Evolutionary conservation across 202 grass and related monocot genomes (phyloP), one percentile per base, ranked within the genome.

Genomic region (Elaeis oleifera): DNA sequence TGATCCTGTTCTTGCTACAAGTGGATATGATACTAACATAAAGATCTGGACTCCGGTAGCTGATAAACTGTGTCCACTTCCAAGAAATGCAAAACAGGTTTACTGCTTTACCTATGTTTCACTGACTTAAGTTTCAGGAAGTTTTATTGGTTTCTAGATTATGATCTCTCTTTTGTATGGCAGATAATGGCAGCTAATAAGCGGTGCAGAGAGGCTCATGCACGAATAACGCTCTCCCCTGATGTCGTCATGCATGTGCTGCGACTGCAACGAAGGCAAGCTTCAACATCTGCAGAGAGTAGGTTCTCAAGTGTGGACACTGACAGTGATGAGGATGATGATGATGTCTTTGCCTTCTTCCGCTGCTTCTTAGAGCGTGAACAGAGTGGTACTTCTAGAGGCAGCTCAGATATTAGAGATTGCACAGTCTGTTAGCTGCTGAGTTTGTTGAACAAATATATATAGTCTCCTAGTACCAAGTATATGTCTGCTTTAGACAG

Each of bases 161-260:
- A 16, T 6, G 60, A 26, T 50, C 0, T 70, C 61, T 74, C 23
- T 4, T 63, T 53, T 61, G 14, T 13, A 31, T 63, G 50, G 65
- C 79, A 95, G 85, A 67, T 79, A 78, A 87, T 87, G 55, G 69
- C 72, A 66, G 79, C 68, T 29, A 95, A 90, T 16, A 66, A 81
- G 59, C 66, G 4, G 17, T 80, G 39, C 11, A 90, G 90, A 75
- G 52, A 90, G 68, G 77, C 85, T 11, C 78, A 56, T 44, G 24
- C 68, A n/a, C 70, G 58, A 62, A 32, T 67, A 51, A 59, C 77
- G 60, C 77, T 79, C 56, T 67, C 71, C 29, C 69, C 86, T 22
- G 86, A 87, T 53, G 61, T 85, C 49, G 71, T 90, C 57, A 87
- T 90, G 86, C 90, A 78, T 70, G 65, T 95, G 13, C 24, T 90